Percentiles rank a stretch among this genome's conserved stretches.
Conservation (phyloP, 805 yeast genomes). For the Candida krabiensis region DNA sequence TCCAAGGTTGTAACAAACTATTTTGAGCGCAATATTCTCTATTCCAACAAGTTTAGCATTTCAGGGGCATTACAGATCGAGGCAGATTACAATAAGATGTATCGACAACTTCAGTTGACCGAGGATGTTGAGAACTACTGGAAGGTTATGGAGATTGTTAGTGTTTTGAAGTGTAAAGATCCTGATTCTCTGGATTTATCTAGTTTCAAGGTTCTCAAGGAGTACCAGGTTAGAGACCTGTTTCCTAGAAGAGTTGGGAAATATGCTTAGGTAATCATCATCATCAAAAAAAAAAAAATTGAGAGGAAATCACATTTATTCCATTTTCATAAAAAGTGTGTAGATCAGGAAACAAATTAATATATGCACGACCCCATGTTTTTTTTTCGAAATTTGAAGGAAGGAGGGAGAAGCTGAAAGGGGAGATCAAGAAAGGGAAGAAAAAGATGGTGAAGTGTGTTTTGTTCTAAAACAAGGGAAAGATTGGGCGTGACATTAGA, state of each 20-base stretch:
- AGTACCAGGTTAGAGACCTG: constrained; percentile 16
- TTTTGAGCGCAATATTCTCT: constrained; percentile 38
- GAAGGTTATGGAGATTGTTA: constrained; percentile 18
- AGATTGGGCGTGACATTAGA: not conserved
- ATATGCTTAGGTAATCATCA: no score
- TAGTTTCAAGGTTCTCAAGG: constrained; percentile 7
- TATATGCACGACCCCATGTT: no score
- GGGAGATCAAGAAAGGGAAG: no score
- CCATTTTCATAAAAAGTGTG: no score
- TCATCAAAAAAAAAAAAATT: no score
- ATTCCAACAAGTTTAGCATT: constrained; percentile 36
- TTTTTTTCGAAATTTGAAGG: no score
- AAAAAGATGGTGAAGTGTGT: no score
- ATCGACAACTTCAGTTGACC: constrained; percentile 25
- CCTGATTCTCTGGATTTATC: not conserved
- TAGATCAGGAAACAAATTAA: no score
- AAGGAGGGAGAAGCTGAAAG: no score
- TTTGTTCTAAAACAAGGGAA: no score
- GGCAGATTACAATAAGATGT: constrained; percentile 33
- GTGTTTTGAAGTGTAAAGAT: constrained; percentile 10
- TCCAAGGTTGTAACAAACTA: constrained; percentile 33
- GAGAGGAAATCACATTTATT: not conserved
- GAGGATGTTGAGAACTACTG: constrained; percentile 22
- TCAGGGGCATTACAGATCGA: constrained; percentile 36
- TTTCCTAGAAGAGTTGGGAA: constrained; percentile 12